Percentiles rank a stretch among this genome's conserved stretches.
Conservation (phyloP, 1,139 yeast genomes). For the Nakaseomyces sp. region DNA sequence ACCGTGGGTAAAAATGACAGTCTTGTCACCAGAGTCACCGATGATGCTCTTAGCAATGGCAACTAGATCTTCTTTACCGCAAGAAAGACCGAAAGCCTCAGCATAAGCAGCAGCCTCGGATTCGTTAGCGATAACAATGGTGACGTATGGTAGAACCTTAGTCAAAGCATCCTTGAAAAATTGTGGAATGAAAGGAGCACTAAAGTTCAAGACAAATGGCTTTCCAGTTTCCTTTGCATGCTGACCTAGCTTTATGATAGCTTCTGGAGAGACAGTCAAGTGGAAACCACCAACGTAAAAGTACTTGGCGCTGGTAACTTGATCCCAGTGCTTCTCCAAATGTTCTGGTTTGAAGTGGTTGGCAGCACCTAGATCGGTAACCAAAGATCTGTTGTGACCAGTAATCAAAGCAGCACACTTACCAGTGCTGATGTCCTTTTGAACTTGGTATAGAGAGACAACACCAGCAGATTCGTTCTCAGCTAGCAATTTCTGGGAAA, state of each 20-base stretch:
- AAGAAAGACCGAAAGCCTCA: constrained; percentile 59
- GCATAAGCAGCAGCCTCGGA: constrained; percentile 95
- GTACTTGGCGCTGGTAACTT: constrained; percentile 70
- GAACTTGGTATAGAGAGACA: constrained; percentile 74
- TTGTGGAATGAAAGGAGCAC: constrained; percentile 95
- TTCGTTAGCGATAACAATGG: constrained; percentile 89
- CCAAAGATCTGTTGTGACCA: constrained; percentile 84
- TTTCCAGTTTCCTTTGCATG: constrained; percentile 85
- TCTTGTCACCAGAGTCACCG: constrained; percentile 52
- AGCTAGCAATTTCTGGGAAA: constrained; percentile 66
- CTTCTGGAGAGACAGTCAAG: constrained; percentile 93
- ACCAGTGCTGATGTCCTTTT: constrained; percentile 74
- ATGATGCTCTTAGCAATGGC: constrained; percentile 74
- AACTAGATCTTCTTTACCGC: constrained; percentile 50
- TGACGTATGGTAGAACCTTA: constrained; percentile 75
- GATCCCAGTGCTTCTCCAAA: constrained; percentile 78
- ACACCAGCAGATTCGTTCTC: constrained; percentile 90
- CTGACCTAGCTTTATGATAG: constrained; percentile 79
- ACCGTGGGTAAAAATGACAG: constrained; percentile 93
- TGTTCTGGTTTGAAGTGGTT: constrained; percentile 90
- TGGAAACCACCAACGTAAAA: constrained; percentile 98
- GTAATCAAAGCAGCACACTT: constrained; percentile 95
- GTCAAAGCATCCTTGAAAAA: constrained; percentile 91
- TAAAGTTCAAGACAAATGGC: constrained; percentile 74
- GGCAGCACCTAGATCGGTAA: constrained; percentile 95